Percentiles rank a stretch among this genome's conserved stretches.
Evolutionary conservation across 768 basidiomycete genomes (phyloP).

Genomic region (Podaxis rugospora): DNA sequence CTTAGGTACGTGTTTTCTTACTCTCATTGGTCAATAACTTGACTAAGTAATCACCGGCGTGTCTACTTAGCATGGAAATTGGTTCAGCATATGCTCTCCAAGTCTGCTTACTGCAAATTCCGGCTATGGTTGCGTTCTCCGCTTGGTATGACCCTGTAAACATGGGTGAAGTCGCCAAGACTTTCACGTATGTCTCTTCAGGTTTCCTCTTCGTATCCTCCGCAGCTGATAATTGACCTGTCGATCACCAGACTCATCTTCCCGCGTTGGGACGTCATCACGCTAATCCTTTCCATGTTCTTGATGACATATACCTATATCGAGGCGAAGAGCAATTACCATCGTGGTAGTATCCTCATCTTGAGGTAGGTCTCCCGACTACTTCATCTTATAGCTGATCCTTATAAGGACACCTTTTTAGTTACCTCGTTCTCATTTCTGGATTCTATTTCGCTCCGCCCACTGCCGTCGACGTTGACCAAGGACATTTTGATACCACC

Average conservation of each 20-base stretch:
- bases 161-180: conserved; percentile 83
- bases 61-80: conserved; percentile 84
- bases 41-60: neutral
- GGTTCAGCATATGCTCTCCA: conserved; percentile 98
- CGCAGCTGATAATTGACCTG: neutral
- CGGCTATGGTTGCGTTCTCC: conserved; percentile 98
- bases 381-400: neutral
- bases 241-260: conserved; percentile 73
- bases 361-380: conserved; percentile 57
- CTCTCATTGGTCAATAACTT: neutral
- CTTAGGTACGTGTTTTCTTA: conserved; percentile 59
- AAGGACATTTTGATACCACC: conserved; percentile 22
- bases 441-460: conserved; percentile 93
- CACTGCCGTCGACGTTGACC: conserved; percentile 33
- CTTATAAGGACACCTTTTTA: conserved; percentile 27
- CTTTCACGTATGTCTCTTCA: conserved; percentile 77
- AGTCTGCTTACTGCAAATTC: conserved; percentile 95
- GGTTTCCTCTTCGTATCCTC: neutral
- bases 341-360: conserved; percentile 93
- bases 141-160: conserved; percentile 88
- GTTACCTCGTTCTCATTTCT: conserved; percentile 85
- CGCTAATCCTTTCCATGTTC: conserved; percentile 94
- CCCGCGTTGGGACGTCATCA: conserved; percentile 97
- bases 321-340: conserved; percentile 98
- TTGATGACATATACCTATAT: conserved; percentile 98